Evolutionary conservation across 306 rosid species (phyloP), one percentile per base, ranked within the genome.

Genomic region (Medicago ruthenica): DNA sequence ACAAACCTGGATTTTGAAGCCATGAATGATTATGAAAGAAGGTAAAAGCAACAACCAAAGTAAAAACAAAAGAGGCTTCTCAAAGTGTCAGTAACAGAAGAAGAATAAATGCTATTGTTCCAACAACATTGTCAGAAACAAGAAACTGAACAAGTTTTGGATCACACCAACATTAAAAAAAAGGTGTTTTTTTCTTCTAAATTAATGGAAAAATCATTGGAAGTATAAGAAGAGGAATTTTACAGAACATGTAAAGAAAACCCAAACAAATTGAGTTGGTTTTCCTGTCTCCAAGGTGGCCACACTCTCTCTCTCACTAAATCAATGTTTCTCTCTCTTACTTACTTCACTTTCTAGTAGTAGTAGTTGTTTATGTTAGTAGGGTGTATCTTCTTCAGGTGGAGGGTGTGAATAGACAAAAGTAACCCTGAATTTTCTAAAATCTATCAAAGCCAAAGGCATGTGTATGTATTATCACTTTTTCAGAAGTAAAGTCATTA

Each of bases 1-100:
- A 83, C 79, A 76, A 72, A 94, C 98, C 88, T 90, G 71, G 97
- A 81, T 86, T 90, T 95, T 70, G 96, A 77, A 82, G 97, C 87
- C 97, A 90, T 81, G 82, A 76, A 90, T 81, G 82, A 76, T 3
- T 68, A 15, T 67, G 50, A 13, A 16, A 39, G 59, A 13, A 22
- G 17, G 51, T 27, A 27, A 59, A 73, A 34, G 48, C 74, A 74
- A 67, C 69, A 40, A 36, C 40, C 55, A 39, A 24, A 27, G 31
- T 27, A 27, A 27, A 27, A 27, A 67, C 59, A 34, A 63, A 69
- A 39, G 11, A 72, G 41, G 55, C 1, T 24, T 8, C 3, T 24
- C 15, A 50, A 60, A 34, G 85, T 31, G 70, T 73, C 78, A 74
- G 83, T 73, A 48, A 48, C 53, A 16, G 83, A 20, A 15, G 82